Base-by-base conservation (phyloP, 2,329 filamentous ascomycete genomes). In the Rutstroemia sydowiana region DNA sequence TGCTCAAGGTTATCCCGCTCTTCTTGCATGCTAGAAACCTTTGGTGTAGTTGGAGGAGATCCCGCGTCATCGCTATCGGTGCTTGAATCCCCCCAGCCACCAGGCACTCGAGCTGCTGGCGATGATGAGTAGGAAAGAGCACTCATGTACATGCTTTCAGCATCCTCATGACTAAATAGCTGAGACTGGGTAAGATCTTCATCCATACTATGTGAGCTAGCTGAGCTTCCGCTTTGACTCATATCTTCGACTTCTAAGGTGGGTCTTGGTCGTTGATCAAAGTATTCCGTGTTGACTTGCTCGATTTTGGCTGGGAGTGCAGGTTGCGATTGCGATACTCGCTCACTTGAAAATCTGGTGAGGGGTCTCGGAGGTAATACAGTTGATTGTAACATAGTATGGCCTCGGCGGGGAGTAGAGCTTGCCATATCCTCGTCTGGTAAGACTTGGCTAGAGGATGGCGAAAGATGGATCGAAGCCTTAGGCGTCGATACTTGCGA, bases 131-230 rank as follows among this genome's bases (percentile, higher is more conserved):
- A 69, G 2, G 81, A 84, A 47, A 85, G 78, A 1, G 82, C 82
- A 56, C 82, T 92, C 82, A 90, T 84, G 61, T 93, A 95, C 83
- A 95, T 87, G 66, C 88, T 93, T 63, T 88, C 83, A 0, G 87
- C 87, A 56, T 92, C 87, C 55, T 89, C 85, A 53, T 89, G 86
- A 32, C 80, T 88, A 62, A 87, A 92, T 1, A 90, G 63, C 37
- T 79, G 83, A 5, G 88, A 92, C 56, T 79, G 71, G 3, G 77
- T 68, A 18, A 87, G 70, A 54, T 84, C 79, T 31, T 80, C 74
- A 5, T 55, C 61, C 8, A 56, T 51, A 16, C 23, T 9, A 18
- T 6, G 36, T 10, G 26, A 51, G 16, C 42, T 46, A 7, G 21
- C 46, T 39, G 45, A 47, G 31, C 48, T 45, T 9, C 54, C 54